phyloP scores from a whole-genome alignment of 805 yeast genomes.

The Candida cerambycidarum region DNA sequence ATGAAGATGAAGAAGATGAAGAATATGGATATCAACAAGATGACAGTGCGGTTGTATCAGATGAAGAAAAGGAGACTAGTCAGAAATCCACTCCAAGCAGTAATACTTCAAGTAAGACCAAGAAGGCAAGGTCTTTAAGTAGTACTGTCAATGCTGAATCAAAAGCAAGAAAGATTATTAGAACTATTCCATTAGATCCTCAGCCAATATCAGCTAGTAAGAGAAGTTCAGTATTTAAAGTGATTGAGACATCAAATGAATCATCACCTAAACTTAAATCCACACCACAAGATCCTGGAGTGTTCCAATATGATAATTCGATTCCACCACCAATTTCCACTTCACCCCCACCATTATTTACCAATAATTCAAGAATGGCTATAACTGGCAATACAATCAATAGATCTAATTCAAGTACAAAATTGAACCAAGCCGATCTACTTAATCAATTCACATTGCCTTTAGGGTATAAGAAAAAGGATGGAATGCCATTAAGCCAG shows the following conservation, averaged over 20 bases:
- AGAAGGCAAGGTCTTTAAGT: constrained; percentile 51
- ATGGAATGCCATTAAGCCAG: constrained; percentile 7
- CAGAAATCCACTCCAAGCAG: constrained; percentile 41
- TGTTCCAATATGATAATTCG: not conserved
- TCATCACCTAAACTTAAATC: constrained; percentile 25
- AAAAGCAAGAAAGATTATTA: constrained; percentile 70
- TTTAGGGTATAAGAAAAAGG: constrained; percentile 1
- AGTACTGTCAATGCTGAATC: constrained; percentile 63
- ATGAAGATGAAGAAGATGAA: constrained; percentile 24
- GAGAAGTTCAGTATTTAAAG: constrained; percentile 38
- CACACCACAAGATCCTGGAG: not conserved
- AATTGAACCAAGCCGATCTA: constrained; percentile 6
- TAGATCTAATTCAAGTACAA: constrained; percentile 5
- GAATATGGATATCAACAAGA: constrained; percentile 20
- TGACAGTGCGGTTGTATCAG: constrained; percentile 24
- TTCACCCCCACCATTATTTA: constrained; percentile 13
- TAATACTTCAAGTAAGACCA: constrained; percentile 31
- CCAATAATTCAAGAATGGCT: constrained; percentile 16
- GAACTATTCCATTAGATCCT: constrained; percentile 81
- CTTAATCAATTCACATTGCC: constrained; percentile 4
- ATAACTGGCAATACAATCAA: constrained; percentile 18
- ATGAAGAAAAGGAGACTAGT: constrained; percentile 22
- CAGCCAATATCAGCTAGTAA: constrained; percentile 58
- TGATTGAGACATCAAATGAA: constrained; percentile 34
- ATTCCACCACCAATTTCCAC: not conserved